phyloP scores from a whole-genome alignment of 116 monocot species.

The Iris pallida region DNA sequence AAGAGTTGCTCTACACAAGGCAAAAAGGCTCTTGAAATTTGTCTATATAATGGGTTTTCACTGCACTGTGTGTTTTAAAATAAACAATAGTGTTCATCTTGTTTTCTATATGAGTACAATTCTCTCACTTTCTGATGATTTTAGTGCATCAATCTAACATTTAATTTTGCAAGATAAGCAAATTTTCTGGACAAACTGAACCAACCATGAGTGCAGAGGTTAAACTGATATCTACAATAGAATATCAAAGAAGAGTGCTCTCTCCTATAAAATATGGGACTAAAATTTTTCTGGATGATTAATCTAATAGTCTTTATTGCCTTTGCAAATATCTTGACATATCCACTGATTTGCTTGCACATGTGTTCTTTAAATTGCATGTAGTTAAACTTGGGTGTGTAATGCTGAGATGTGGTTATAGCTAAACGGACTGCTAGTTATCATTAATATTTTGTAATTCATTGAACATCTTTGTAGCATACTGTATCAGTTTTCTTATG shows the following conservation, averaged over 20 bases:
- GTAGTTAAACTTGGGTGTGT: background rate
- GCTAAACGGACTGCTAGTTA: background rate
- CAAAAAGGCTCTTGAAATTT: too few species aligned
- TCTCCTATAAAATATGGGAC: background rate
- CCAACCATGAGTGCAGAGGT: constrained; percentile 97
- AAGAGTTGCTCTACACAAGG: too few species aligned
- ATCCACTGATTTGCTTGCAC: background rate
- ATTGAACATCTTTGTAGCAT: background rate
- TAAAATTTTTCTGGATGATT: background rate
- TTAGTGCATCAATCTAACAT: too few species aligned
- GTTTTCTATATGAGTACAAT: too few species aligned
- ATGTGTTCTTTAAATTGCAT: background rate
- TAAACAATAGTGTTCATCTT: too few species aligned
- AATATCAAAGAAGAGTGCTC: background rate
- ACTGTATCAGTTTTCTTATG: background rate
- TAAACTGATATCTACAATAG: constrained; percentile 95
- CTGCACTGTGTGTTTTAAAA: too few species aligned
- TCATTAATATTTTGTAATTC: background rate
- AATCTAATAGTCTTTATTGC: background rate
- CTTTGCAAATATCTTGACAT: background rate
- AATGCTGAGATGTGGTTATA: too few species aligned
- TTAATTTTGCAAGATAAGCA: constrained; percentile 63
- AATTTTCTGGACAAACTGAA: constrained; percentile 97
- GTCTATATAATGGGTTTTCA: too few species aligned
- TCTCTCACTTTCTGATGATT: too few species aligned